Evolutionary conservation across 75 land plant species (phyloP), one percentile per base, ranked within the genome.

Genomic region (Selaginella moellendorffii): DNA sequence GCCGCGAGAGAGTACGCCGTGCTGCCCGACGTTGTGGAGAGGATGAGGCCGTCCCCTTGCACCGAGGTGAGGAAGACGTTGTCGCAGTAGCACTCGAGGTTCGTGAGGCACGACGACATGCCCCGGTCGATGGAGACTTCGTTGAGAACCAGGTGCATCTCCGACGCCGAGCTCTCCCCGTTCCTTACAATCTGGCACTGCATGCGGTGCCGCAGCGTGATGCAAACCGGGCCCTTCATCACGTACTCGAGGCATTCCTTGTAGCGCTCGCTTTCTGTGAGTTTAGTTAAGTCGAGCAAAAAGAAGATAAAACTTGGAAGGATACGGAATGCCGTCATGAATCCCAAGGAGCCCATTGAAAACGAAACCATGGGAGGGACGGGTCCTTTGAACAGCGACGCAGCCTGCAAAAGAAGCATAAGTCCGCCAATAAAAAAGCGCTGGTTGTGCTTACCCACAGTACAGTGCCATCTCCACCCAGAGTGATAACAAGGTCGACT

Each of bases 401-500:
- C 90, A 52, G 98, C 96, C 98, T 93, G 82, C 67, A 78, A 29
- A 72, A 71, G 5, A 36, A 36, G 46, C 46, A 5, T 36, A 36
- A 36, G 46, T 36, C 10, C 5, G 14, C 5, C 5, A 36, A 5
- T 36, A 36, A 36, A 36, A 14, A 36, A 36, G 14, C 46, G 5
- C 14, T 36, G 46, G 53, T 26, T 54, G 36, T 20, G 54, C 81
- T 67, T 89, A 85, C 98, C 98, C 98, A 93, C 54, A 93, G 82
- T 30, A 93, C 90, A 20, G 98, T 93, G 54, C 98, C 98, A 82
- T 93, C 98, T 24, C 98, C 98, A 46, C 98, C 98, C 52, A 93
- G 90, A 28, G 98, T 88, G 30, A 83, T 71, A n/a, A 93, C 85
- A 73, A 93, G 81, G 30, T 93, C 98, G 65, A 88, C 85, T 70